Percentiles rank a stretch among this genome's conserved stretches.
Evolutionary conservation across 306 rosid species (phyloP).

Genomic region (Clitoria ternatea): DNA sequence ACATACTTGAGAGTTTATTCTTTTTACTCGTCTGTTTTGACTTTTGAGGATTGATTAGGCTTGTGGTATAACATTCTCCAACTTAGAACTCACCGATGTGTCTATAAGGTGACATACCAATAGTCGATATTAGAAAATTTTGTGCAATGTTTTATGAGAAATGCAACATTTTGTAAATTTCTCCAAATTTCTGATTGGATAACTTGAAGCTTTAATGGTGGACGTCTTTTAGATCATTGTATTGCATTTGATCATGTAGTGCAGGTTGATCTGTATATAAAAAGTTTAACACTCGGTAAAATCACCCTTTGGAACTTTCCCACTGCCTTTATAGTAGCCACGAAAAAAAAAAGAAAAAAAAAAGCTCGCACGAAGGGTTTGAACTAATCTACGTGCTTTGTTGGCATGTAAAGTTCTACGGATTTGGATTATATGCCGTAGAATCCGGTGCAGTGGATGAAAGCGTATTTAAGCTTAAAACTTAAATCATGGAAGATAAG

Average conservation of each 20-base stretch:
- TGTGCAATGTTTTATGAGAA: conserved; percentile 4
- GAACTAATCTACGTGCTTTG: too few relatives aligned
- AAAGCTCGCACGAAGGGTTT: background rate
- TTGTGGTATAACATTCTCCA: background rate
- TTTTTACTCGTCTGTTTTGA: conserved; percentile 13
- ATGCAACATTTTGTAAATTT: background rate
- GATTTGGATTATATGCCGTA: too few relatives aligned
- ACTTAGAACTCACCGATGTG: background rate
- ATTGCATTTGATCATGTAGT: background rate
- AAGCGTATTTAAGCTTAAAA: too few relatives aligned
- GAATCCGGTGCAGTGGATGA: too few relatives aligned
- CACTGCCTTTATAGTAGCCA: background rate
- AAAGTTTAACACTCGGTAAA: background rate
- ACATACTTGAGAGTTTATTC: background rate
- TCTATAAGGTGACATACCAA: background rate
- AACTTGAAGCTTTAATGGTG: background rate
- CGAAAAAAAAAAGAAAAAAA: background rate
- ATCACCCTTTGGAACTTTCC: background rate
- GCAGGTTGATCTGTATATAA: background rate
- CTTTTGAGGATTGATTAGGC: conserved; percentile 22
- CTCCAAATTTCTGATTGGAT: background rate
- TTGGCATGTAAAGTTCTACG: too few relatives aligned
- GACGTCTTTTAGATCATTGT: background rate
- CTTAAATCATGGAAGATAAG: too few relatives aligned
- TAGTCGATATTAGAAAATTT: background rate